These are phyloP conservation scores for Umbilicaria muhlenbergii DNA, from an alignment of 495 filamentous ascomycete genomes.

Conservation along the genomic window DNA sequence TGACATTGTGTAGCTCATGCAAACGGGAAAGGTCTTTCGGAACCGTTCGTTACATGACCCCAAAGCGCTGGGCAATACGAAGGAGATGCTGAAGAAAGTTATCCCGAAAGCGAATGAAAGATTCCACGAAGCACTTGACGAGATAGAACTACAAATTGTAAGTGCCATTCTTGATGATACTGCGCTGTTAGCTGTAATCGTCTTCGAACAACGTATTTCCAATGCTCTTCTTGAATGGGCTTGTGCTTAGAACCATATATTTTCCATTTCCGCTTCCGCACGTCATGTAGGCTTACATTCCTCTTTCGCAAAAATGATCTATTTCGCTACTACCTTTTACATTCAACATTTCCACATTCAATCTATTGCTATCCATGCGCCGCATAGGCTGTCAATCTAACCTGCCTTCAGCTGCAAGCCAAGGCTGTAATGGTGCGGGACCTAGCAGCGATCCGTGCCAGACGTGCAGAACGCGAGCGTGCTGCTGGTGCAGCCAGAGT, in stretches of 20 bases:
- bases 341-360: no score
- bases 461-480: slow-evolving; percentile 12
- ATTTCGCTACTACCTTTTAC: no score
- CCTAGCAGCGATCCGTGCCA: slow-evolving; percentile 6
- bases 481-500: background rate
- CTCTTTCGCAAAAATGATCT: no score
- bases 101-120: slow-evolving; percentile 28
- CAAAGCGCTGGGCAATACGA: slow-evolving; percentile 5
- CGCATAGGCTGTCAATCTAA: no score
- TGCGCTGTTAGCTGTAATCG: background rate
- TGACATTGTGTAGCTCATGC: slow-evolving; percentile 27
- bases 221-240: slow-evolving; percentile 31
- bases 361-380: no score
- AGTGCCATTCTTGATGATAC: slow-evolving; percentile 7
- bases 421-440: slow-evolving; percentile 15
- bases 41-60: slow-evolving; percentile 7
- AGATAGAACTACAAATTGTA: slow-evolving; percentile 36
- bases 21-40: slow-evolving; percentile 32
- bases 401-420: slow-evolving; percentile 7
- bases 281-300: no score
- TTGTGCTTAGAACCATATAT: slow-evolving; percentile 23
- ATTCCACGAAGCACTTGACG: slow-evolving; percentile 34
- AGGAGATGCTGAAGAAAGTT: slow-evolving; percentile 24
- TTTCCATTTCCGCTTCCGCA: no score
- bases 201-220: slow-evolving; percentile 24